Base-by-base conservation (phyloP, 1,139 yeast genomes). In the Geotrichum restrictum region DNA sequence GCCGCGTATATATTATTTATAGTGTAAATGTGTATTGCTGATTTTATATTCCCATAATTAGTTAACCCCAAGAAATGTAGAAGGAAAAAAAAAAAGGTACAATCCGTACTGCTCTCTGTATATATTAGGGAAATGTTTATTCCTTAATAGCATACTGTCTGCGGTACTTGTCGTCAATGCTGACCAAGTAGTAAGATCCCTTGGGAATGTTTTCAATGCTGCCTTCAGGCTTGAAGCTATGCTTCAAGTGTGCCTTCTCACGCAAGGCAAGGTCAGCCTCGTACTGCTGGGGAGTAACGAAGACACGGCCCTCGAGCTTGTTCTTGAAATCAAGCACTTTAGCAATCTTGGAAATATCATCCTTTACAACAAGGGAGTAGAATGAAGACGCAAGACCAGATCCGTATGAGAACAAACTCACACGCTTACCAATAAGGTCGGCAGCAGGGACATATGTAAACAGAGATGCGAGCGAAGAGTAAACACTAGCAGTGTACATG, bases 401-500 rank as follows among this genome's bases (percentile, higher is more conserved):
- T 60, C 99, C 99, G 73, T 94, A 94, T 27, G 98, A 93, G 77
- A 91, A 94, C 62, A 91, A 70, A 64, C 96, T 95, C 65, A 94
- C 77, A 72, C 97, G 83, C 78, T 91, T 88, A 64, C 80, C 81
- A 69, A 83, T 88, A 63, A 91, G 79, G 52, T 79, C 74, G 48
- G 83, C 94, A 52, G 80, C 77, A 44, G 89, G 93, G 59, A 84
- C 87, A 66, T 76, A 85, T 68, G 80, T 82, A 63, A 94, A 76
- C 59, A 88, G 75, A 18, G 98, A 91, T 36, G 93, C 80, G 59
- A 94, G 78, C 8, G 96, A 81, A 45, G 95, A 84, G 81, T 88
- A 94, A 51, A 89, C 83, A 42, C 96, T 88, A 59, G 94, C 98
- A 46, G 98, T 88, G 79, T 94, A 94, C 91, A 91, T 87, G 79